phyloP scores from a whole-genome alignment of 176 grass and related monocot species.

The Echinochloa phyllopogon region DNA sequence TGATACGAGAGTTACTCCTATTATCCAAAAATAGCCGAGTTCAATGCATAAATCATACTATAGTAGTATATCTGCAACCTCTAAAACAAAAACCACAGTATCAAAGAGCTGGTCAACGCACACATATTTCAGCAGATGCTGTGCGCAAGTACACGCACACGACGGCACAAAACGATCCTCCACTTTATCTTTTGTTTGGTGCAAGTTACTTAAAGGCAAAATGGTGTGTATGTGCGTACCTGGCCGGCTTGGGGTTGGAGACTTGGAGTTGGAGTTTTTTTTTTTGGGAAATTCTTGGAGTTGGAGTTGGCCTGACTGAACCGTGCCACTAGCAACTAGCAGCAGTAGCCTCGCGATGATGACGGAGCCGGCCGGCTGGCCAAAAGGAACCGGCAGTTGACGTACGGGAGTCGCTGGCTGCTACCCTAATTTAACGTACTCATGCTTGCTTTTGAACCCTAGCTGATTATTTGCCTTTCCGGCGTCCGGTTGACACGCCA shows the following conservation, averaged over 20 bases:
- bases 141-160: conserved; percentile 9
- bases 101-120: conserved; percentile 10
- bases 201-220: conserved; percentile 47
- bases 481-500: conserved; percentile 4
- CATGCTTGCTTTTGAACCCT: background rate
- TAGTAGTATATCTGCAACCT: background rate
- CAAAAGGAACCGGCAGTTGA: conserved; percentile 51
- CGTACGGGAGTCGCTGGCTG: conserved; percentile 37
- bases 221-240: conserved; percentile 10
- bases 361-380: conserved; percentile 45
- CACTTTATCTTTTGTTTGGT: conserved; percentile 57
- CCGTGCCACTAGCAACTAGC: conserved; percentile 39
- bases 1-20: background rate
- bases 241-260: conserved; percentile 35
- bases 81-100: background rate
- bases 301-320: conserved; percentile 21
- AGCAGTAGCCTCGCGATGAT: conserved; percentile 13
- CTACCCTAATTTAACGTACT: conserved; percentile 23
- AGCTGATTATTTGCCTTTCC: conserved; percentile 32
- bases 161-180: conserved; percentile 5
- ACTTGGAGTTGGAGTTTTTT: conserved; percentile 24
- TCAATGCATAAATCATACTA: background rate
- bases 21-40: background rate
- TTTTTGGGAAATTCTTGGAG: no score
- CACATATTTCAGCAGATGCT: background rate